Evolutionary conservation across 345 rosid species (phyloP).

Genomic region (Corchorus capsularis): DNA sequence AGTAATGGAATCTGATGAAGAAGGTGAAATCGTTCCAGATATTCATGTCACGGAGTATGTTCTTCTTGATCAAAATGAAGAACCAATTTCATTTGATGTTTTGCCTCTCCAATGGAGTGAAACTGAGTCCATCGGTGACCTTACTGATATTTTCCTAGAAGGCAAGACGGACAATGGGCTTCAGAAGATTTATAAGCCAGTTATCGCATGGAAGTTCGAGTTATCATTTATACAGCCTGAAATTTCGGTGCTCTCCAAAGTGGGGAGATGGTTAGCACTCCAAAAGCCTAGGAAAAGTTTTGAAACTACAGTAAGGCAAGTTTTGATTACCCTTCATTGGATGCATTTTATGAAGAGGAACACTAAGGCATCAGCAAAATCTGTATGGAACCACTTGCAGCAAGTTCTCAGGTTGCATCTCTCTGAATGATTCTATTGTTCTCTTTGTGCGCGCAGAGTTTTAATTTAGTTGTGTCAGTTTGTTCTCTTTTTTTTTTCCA

Average conservation of each 20-base stretch:
- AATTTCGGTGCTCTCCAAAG: constrained; percentile 38
- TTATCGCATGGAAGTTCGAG: constrained; percentile 49
- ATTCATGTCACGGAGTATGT: constrained; percentile 34
- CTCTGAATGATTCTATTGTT: not conserved
- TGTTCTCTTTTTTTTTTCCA: not conserved
- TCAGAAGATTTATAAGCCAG: constrained; percentile 36
- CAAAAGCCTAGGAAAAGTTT: constrained; percentile 45
- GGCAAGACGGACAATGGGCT: constrained; percentile 45
- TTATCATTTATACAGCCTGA: constrained; percentile 34
- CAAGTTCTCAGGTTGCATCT: constrained; percentile 40
- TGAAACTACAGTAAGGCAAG: constrained; percentile 30
- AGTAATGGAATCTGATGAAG: constrained; percentile 52
- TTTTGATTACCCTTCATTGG: constrained; percentile 38
- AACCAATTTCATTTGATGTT: constrained; percentile 35
- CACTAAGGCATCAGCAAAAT: constrained; percentile 30
- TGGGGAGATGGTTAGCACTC: constrained; percentile 37
- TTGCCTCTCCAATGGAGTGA: constrained; percentile 44
- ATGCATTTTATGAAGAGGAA: constrained; percentile 42
- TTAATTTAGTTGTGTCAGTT: not conserved
- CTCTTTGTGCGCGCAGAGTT: not conserved
- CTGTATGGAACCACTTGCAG: constrained; percentile 38
- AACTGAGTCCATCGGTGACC: constrained; percentile 14
- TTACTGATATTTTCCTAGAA: constrained; percentile 29
- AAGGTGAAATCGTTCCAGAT: constrained; percentile 39
- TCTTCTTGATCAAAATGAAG: constrained; percentile 34